Conservation (phyloP, 768 basidiomycete species). For the Sporobolomyces phaffii region DNA sequence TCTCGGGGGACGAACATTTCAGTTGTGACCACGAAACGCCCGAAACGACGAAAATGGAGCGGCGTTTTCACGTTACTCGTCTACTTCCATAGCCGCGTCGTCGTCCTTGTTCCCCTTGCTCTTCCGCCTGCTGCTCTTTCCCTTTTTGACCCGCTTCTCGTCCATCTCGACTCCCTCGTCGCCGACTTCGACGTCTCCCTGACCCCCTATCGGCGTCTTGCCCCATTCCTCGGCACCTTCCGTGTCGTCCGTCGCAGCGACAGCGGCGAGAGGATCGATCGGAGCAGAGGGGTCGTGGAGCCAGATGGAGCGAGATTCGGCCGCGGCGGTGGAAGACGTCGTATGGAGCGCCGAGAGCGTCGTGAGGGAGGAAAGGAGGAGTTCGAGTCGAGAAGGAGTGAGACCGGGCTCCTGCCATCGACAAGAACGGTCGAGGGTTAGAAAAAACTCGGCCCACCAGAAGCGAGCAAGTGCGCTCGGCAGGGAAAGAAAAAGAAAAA, state of each 20-base stretch:
- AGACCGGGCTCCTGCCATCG: slow-evolving; percentile 35
- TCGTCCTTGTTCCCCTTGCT: slow-evolving; percentile 18
- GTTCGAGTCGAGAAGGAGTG: slow-evolving; percentile 28
- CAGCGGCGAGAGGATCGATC: slow-evolving; percentile 33
- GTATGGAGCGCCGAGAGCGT: slow-evolving; percentile 37
- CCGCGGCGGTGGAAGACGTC: slow-evolving; percentile 18
- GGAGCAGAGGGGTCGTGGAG: slow-evolving; percentile 25
- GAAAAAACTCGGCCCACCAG: no score
- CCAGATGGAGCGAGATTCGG: slow-evolving; percentile 32
- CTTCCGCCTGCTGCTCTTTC: slow-evolving; percentile 18
- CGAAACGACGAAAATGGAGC: no score
- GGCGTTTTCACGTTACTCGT: slow-evolving; percentile 28
- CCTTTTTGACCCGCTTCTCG: slow-evolving; percentile 14
- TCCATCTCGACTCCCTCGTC: slow-evolving; percentile 37
- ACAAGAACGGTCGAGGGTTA: no score
- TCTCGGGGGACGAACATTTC: no score
- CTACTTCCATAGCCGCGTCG: slow-evolving; percentile 33
- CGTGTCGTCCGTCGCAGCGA: slow-evolving; percentile 10
- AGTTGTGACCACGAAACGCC: no score
- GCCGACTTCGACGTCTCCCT: slow-evolving; percentile 36
- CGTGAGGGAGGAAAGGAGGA: slow-evolving; percentile 38
- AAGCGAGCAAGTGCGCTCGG: not conserved
- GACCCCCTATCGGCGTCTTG: slow-evolving; percentile 25
- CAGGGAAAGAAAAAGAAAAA: not conserved
- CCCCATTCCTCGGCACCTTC: slow-evolving; percentile 28